Conservation (phyloP, 1,284 basidiomycete species). For the Ustilago hordei region DNA sequence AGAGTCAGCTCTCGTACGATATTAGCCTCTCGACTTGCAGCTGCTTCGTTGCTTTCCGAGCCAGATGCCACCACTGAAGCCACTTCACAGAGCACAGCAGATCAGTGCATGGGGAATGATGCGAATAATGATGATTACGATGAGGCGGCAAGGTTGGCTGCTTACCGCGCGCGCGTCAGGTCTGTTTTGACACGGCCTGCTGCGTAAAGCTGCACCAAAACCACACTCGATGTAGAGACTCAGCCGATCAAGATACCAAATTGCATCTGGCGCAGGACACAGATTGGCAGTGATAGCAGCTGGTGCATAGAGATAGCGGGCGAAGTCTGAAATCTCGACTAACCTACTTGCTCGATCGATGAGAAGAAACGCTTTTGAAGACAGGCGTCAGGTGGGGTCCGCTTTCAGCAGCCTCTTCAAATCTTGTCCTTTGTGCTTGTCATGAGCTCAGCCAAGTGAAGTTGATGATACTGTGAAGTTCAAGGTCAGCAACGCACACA, state of each 20-base stretch:
- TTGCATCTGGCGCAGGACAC: too few relatives aligned
- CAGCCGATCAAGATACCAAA: not conserved
- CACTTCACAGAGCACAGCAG: not conserved
- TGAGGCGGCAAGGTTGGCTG: conserved; percentile 2
- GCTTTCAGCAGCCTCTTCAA: too few relatives aligned
- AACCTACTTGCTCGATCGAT: not conserved
- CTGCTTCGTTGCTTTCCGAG: conserved; percentile 11
- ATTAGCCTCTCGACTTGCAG: conserved; percentile 21
- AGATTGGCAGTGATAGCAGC: not conserved
- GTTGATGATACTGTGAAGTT: not conserved
- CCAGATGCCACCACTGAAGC: not conserved
- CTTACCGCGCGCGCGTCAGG: conserved; percentile 13
- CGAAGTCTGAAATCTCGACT: too few relatives aligned
- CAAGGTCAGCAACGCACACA: not conserved
- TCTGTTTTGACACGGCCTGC: conserved; percentile 10
- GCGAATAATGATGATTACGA: not conserved
- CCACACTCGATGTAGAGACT: not conserved
- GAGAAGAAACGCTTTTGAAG: too few relatives aligned
- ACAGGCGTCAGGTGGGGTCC: too few relatives aligned
- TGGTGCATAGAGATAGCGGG: not conserved
- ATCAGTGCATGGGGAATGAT: not conserved
- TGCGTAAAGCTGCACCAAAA: conserved; percentile 4
- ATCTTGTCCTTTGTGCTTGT: not conserved
- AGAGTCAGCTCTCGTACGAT: conserved; percentile 23
- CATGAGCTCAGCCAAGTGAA: not conserved